Evolutionary conservation across 192 early-diverging fungal genomes (phyloP).

Genomic region (Chytriomyces sp.): DNA sequence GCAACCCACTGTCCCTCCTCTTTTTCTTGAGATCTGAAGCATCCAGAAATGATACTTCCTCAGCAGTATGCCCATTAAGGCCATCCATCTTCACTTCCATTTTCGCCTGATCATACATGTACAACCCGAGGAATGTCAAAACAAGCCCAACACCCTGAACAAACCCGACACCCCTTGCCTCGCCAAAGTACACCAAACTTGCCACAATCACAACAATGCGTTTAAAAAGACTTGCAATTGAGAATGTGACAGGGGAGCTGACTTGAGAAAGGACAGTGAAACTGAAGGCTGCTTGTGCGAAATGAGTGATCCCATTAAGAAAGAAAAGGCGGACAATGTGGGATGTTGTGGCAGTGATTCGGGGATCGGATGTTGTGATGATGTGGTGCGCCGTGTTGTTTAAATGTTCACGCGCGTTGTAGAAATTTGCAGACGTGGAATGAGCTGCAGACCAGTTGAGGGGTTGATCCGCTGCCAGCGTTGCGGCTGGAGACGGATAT

Average conservation of each 20-base stretch:
- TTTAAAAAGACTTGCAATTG: slow-evolving; percentile 83
- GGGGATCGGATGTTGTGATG: background rate
- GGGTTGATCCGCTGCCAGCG: slow-evolving; percentile 10
- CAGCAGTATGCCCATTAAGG: background rate
- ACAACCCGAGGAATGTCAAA: slow-evolving; percentile 83
- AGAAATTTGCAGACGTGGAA: background rate
- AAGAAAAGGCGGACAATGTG: slow-evolving; percentile 61
- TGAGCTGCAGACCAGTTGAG: background rate
- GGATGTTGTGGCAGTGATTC: slow-evolving; percentile 27
- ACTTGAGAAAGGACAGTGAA: slow-evolving; percentile 78
- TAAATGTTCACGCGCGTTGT: background rate
- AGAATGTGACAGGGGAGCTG: slow-evolving; percentile 81
- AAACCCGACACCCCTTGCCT: slow-evolving; percentile 58
- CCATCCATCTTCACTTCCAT: slow-evolving; percentile 54
- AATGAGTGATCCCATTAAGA: slow-evolving; percentile 81
- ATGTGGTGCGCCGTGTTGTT: background rate
- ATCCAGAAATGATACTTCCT: slow-evolving; percentile 3
- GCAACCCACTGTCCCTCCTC: background rate
- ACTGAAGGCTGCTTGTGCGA: slow-evolving; percentile 80
- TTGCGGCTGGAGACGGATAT: slow-evolving; percentile 29
- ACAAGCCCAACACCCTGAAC: slow-evolving; percentile 76
- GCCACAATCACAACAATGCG: slow-evolving; percentile 90
- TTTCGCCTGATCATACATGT: slow-evolving; percentile 85
- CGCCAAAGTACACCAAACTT: slow-evolving; percentile 81
- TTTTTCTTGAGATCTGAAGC: background rate